Conservation (phyloP, 2,329 filamentous ascomycete genomes). For the Pseudogymnoascus sp. region DNA sequence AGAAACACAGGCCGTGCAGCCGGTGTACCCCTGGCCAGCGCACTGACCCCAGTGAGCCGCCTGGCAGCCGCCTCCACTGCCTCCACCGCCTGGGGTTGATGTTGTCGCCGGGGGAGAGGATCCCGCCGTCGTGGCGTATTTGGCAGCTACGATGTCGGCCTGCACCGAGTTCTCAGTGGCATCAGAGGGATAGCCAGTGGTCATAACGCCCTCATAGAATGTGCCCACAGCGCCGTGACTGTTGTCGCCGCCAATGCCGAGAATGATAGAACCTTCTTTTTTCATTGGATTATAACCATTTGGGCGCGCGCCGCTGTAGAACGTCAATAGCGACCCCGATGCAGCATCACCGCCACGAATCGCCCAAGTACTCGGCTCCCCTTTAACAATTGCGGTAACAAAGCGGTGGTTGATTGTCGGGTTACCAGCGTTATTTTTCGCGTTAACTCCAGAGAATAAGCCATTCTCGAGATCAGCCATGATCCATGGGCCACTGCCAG, state of each 20-base stretch:
- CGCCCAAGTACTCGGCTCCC: conserved; percentile 48
- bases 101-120: no score
- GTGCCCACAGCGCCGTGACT: conserved; percentile 51
- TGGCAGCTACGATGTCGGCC: conserved; percentile 50
- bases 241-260: conserved; percentile 59
- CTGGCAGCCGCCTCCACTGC: no score
- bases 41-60: conserved; percentile 25
- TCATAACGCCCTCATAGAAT: conserved; percentile 58
- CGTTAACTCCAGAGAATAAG: conserved; percentile 48
- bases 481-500: conserved; percentile 55
- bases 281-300: conserved; percentile 53
- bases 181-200: conserved; percentile 50
- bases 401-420: conserved; percentile 49
- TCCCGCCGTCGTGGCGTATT: conserved; percentile 38
- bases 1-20: conserved; percentile 23
- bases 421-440: conserved; percentile 42
- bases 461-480: conserved; percentile 64
- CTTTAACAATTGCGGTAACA: conserved; percentile 50
- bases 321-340: conserved; percentile 48
- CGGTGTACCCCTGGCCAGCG: conserved; percentile 27
- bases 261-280: conserved; percentile 56
- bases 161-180: conserved; percentile 49
- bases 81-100: no score
- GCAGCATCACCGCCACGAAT: conserved; percentile 50
- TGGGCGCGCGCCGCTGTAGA: conserved; percentile 50